Percentiles rank a stretch among this genome's conserved stretches.
Evolutionary conservation across 345 rosid species (phyloP).

Genomic region (Eucalyptus pauciflora): DNA sequence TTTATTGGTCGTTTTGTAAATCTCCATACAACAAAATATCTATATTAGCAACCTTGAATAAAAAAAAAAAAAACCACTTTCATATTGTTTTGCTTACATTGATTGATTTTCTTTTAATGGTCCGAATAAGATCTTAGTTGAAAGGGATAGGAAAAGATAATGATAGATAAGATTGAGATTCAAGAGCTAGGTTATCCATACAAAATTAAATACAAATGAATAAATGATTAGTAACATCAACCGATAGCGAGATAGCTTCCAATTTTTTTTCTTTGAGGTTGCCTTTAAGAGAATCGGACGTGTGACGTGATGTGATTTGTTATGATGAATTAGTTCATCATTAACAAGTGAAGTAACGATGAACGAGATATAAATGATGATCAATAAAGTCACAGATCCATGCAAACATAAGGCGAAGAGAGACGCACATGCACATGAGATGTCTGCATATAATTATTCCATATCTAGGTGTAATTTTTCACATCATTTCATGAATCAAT

Average conservation of each 20-base stretch:
- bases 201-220: neutral
- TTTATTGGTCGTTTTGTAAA: neutral
- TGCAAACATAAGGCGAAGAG: no score
- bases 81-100: neutral
- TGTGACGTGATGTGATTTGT: neutral
- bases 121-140: neutral
- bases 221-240: neutral
- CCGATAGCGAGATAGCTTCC: neutral
- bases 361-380: neutral
- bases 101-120: neutral
- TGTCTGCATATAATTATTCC: no score
- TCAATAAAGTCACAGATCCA: neutral
- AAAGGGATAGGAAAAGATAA: neutral
- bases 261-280: accelerated
- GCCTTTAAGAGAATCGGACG: neutral
- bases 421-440: no score
- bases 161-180: neutral
- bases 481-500: neutral
- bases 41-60: accelerated
- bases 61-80: no score
- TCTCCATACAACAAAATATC: neutral
- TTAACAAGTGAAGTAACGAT: neutral
- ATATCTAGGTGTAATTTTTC: no score
- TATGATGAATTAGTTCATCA: neutral
- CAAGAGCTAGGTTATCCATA: accelerated